These are phyloP conservation scores for Xylariomycetidae sp. DNA, from an alignment of 2,329 filamentous ascomycete genomes.

Conservation along the genomic window DNA sequence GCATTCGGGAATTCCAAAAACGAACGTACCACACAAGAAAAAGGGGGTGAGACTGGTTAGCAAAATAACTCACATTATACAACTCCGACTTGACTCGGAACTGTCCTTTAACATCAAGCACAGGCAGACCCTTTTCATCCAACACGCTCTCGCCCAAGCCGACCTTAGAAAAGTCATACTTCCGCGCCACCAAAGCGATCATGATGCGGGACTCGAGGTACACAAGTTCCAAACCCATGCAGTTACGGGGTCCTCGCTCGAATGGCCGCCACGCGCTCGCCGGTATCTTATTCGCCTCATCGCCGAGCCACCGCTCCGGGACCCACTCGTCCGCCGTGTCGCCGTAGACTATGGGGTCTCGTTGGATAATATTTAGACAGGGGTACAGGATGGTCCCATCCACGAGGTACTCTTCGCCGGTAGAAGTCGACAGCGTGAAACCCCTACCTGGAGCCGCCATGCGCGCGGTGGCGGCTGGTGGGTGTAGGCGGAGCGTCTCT, in stretches of 20 bases:
- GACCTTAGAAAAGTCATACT: conserved; percentile 14
- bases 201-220: conserved; percentile 30
- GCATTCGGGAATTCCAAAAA: not conserved
- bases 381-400: conserved; percentile 34
- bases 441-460: conserved; percentile 21
- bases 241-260: conserved; percentile 47
- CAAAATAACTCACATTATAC: conserved; percentile 8
- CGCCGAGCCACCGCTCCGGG: conserved; percentile 36
- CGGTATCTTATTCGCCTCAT: conserved; percentile 18
- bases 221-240: conserved; percentile 51
- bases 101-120: conserved; percentile 3
- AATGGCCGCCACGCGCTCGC: conserved; percentile 48
- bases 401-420: conserved; percentile 24
- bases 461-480: conserved; percentile 29
- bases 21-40: no score
- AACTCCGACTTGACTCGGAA: conserved; percentile 10
- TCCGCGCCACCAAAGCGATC: conserved; percentile 7
- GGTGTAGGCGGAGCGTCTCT: conserved; percentile 31
- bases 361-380: conserved; percentile 30
- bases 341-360: conserved; percentile 30
- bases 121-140: conserved; percentile 7
- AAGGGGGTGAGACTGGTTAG: not conserved
- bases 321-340: conserved; percentile 30
- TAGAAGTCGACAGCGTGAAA: conserved; percentile 25
- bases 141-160: conserved; percentile 23